These are phyloP conservation scores for Didymella pinodella DNA, from an alignment of 2,329 filamentous ascomycete species.

Conservation along the genomic window DNA sequence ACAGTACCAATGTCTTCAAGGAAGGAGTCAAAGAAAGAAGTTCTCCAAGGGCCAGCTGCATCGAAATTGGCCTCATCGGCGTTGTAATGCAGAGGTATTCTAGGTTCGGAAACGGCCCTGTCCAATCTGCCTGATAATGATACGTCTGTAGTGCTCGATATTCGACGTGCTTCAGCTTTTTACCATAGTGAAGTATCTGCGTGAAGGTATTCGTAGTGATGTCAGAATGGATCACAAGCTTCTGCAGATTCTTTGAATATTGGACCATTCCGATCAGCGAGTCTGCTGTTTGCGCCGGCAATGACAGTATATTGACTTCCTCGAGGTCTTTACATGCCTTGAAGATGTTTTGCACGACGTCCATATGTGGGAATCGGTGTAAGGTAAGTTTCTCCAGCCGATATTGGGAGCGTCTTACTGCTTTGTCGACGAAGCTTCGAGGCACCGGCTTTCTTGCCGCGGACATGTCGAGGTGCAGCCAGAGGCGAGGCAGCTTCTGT, in stretches of 20 bases:
- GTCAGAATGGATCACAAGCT: conserved; percentile 34
- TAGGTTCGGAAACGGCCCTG: conserved; percentile 37
- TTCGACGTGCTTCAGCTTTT: conserved; percentile 37
- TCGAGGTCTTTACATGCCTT: conserved; percentile 48
- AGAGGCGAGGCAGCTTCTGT: conserved; percentile 56
- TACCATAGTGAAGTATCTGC: conserved; percentile 39
- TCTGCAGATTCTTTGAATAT: conserved; percentile 36
- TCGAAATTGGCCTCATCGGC: background rate
- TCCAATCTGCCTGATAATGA: conserved; percentile 29
- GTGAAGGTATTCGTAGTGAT: conserved; percentile 38
- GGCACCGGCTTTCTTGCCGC: conserved; percentile 54
- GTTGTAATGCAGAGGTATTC: conserved; percentile 25
- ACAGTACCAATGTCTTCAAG: conserved; percentile 18
- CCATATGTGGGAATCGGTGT: conserved; percentile 50
- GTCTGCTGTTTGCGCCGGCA: conserved; percentile 33
- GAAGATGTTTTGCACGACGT: conserved; percentile 52
- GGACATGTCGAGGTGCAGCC: conserved; percentile 63
- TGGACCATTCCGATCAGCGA: conserved; percentile 44
- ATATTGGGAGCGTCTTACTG: conserved; percentile 51
- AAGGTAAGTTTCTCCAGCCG: conserved; percentile 46
- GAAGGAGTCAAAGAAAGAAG: conserved; percentile 8
- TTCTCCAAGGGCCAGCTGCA: background rate
- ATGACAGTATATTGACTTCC: conserved; percentile 42
- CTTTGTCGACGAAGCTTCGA: conserved; percentile 53
- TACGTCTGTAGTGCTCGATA: conserved; percentile 20